These are phyloP conservation scores for Megacollybia marginata DNA, from an alignment of 768 basidiomycete genomes.

Conservation along the genomic window DNA sequence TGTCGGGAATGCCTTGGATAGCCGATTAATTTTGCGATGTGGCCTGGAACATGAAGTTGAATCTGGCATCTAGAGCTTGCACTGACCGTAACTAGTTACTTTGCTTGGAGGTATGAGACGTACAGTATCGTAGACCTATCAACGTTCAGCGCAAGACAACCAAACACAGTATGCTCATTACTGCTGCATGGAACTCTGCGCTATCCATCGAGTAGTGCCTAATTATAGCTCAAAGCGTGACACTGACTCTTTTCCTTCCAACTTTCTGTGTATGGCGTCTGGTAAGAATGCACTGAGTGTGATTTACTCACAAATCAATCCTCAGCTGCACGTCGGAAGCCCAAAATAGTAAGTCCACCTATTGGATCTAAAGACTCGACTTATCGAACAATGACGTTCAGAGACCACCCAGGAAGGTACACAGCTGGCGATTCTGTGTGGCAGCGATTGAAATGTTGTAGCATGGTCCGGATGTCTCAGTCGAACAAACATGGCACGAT, in stretches of 20 bases:
- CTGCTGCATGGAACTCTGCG: constrained; percentile 57
- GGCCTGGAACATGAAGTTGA: constrained; percentile 28
- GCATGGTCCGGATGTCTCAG: constrained; percentile 71
- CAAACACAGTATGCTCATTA: constrained; percentile 16
- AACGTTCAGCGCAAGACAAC: too few species aligned
- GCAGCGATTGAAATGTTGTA: constrained; percentile 18
- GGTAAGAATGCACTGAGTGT: constrained; percentile 2
- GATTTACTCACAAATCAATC: background rate
- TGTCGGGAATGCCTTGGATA: constrained; percentile 76
- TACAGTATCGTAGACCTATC: constrained; percentile 66
- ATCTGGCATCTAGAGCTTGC: background rate
- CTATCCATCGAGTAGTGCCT: constrained; percentile 34
- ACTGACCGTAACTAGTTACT: constrained; percentile 70
- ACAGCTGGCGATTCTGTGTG: background rate
- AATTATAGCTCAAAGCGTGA: too few species aligned
- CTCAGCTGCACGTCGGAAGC: constrained; percentile 28
- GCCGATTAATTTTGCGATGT: constrained; percentile 73
- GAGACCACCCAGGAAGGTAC: constrained; percentile 9
- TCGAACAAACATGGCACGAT: constrained; percentile 77
- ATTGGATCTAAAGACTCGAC: background rate
- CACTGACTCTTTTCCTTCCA: too few species aligned
- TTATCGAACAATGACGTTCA: background rate
- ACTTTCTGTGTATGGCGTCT: constrained; percentile 2
- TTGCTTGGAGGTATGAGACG: constrained; percentile 58
- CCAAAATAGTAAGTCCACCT: constrained; percentile 29